Base-by-base conservation (phyloP, 192 early-diverging fungal species). In the Dimargaris verticillata region DNA sequence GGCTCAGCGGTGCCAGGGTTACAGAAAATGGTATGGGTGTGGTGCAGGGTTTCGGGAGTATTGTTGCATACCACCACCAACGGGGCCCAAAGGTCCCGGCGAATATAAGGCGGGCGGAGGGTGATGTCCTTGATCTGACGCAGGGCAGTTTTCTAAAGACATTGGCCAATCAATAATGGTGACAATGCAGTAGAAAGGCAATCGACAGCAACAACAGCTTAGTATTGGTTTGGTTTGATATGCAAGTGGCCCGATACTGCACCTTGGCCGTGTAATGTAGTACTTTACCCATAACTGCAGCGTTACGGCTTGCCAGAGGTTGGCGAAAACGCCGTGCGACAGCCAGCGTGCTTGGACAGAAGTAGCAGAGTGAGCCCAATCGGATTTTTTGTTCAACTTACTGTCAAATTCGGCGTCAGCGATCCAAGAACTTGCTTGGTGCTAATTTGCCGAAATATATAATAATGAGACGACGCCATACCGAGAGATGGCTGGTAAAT, bases 31-130 rank as follows among this genome's bases (percentile, higher is more conserved):
- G 25, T 15, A 15, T 59, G 57, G 6, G 57, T 59, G 41, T 38
- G 42, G 17, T 20, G 42, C 26, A n/a, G 38, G 57, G 43, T 18
- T 17, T 59, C 41, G 6, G 57, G 38, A 17, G 57, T 44, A 17
- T 43, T 41, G 17, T 59, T 41, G 18, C 41, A 50, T 17, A 69
- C 69, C 0, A 71, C 74, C 0, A 73, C 64, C n/a, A 73, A 52
- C 12, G 74, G 74, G 9, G 61, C 66, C 74, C 74, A 76, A 24
- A 72, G 69, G 62, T 76, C 74, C 14, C 66, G 71, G 1, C 74
- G 71, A 24, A 76, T 55, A 17, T 28, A 46, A n/a, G 63, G 22
- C 20, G 71, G 74, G 11, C 68, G 68, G 41, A 68, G 62, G 13
- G 61, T 64, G 4, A 45, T 47, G 43, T 69, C 61, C 17, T 59